phyloP scores from a whole-genome alignment of 169 alveolate genomes.

The Cryptosporidium tyzzeri region DNA sequence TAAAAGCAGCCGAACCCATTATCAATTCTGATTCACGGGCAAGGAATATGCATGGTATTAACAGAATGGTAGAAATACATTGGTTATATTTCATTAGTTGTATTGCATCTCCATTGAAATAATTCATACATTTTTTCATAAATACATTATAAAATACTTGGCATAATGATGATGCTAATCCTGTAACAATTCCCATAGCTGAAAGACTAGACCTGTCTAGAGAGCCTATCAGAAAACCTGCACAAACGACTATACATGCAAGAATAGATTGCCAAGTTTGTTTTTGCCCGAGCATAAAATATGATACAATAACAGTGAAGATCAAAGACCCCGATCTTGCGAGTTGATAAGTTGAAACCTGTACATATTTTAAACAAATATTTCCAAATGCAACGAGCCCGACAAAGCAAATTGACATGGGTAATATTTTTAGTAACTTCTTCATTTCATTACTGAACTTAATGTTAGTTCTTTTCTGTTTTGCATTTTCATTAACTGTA shows the following conservation, averaged over 20 bases:
- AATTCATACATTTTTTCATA: constrained; percentile 76
- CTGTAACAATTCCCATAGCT: constrained; percentile 75
- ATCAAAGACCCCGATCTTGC: constrained; percentile 81
- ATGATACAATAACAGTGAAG: constrained; percentile 77
- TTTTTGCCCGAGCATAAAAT: constrained; percentile 75
- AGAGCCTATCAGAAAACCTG: constrained; percentile 80
- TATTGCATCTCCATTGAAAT: constrained; percentile 55
- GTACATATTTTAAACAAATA: constrained; percentile 79
- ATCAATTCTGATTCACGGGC: constrained; percentile 58
- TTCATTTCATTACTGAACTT: neutral
- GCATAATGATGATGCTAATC: constrained; percentile 78
- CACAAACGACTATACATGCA: constrained; percentile 78
- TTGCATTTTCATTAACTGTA: neutral
- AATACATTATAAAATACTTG: constrained; percentile 80
- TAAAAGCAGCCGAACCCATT: constrained; percentile 29
- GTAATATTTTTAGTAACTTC: constrained; percentile 67
- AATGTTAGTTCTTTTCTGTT: neutral
- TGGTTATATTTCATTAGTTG: constrained; percentile 66
- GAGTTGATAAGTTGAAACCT: constrained; percentile 81
- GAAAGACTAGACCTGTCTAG: constrained; percentile 75
- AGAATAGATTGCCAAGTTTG: constrained; percentile 59
- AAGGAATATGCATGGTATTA: constrained; percentile 75
- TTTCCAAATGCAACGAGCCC: constrained; percentile 81
- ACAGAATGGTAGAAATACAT: constrained; percentile 59
- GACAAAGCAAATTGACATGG: constrained; percentile 78